These are phyloP conservation scores for Microstegium vimineum DNA, from an alignment of 176 grass and related monocot species.

Conservation along the genomic window DNA sequence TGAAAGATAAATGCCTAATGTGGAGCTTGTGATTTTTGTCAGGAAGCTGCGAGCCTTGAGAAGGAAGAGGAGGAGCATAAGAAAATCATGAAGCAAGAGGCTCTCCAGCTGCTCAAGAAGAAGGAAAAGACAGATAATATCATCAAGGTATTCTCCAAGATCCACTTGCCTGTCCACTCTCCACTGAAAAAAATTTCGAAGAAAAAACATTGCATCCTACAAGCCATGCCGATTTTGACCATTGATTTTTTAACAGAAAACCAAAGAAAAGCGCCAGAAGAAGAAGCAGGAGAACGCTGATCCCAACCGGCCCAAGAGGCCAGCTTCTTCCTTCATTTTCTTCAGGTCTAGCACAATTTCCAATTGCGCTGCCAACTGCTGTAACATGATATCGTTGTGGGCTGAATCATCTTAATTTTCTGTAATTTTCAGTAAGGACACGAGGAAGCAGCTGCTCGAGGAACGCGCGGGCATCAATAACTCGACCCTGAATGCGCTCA, in stretches of 20 bases:
- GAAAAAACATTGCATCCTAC: not conserved
- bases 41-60: constrained; percentile 57
- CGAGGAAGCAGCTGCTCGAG: constrained; percentile 56
- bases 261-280: constrained; percentile 50
- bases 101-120: constrained; percentile 77
- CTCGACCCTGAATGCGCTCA: constrained; percentile 53
- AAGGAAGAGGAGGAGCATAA: constrained; percentile 78
- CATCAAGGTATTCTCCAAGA: constrained; percentile 54
- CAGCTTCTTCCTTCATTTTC: constrained; percentile 73
- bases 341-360: constrained; percentile 46
- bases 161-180: not conserved
- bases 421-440: constrained; percentile 48
- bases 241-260: constrained; percentile 52
- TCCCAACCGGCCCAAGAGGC: constrained; percentile 78
- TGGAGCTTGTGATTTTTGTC: not conserved
- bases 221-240: not conserved
- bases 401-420: not conserved
- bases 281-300: constrained; percentile 48
- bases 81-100: constrained; percentile 88
- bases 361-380: not conserved
- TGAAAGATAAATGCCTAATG: not conserved
- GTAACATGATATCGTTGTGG: not conserved
- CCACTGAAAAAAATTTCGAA: not conserved
- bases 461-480: constrained; percentile 45
- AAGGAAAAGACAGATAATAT: constrained; percentile 93